Evolutionary conservation across 805 yeast genomes (phyloP).

Genomic region (Huiozyma naganishii): DNA sequence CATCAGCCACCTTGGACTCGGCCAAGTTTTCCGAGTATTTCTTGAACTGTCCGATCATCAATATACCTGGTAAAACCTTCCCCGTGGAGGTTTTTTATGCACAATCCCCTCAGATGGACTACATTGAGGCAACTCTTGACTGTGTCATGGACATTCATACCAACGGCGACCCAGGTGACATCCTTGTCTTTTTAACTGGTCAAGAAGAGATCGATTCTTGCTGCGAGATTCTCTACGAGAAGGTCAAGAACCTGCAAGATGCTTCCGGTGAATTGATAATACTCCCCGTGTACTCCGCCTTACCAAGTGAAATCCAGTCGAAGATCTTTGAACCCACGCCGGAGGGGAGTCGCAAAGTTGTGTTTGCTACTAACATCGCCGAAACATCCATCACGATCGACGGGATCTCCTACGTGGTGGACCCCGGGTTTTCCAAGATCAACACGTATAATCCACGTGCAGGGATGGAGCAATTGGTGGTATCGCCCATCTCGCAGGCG

Average conservation of each 20-base stretch:
- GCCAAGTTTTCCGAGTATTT: constrained; percentile 75
- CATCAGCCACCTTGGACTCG: constrained; percentile 91
- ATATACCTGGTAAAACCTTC: constrained; percentile 81
- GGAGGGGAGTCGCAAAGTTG: constrained; percentile 70
- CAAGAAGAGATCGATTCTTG: constrained; percentile 92
- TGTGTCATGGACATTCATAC: constrained; percentile 79
- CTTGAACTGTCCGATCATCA: constrained; percentile 67
- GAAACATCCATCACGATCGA: constrained; percentile 95
- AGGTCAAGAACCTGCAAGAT: constrained; percentile 57
- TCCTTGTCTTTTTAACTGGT: constrained; percentile 76
- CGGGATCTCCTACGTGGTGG: constrained; percentile 83
- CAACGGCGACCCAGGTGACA: constrained; percentile 69
- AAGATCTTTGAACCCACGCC: constrained; percentile 87
- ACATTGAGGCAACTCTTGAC: constrained; percentile 72
- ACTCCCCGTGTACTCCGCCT: constrained; percentile 81
- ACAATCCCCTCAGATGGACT: constrained; percentile 76
- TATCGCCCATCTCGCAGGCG: constrained; percentile 85
- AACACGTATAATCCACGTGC: constrained; percentile 79
- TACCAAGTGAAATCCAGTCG: constrained; percentile 85
- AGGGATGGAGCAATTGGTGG: constrained; percentile 82
- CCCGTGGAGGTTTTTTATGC: constrained; percentile 83
- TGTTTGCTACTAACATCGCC: constrained; percentile 92
- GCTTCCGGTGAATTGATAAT: constrained; percentile 56
- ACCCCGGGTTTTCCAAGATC: constrained; percentile 89
- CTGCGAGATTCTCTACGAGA: constrained; percentile 59